These are phyloP conservation scores for Discostella pseudostelligera DNA, from an alignment of 108 stramenopile species.

Conservation along the genomic window DNA sequence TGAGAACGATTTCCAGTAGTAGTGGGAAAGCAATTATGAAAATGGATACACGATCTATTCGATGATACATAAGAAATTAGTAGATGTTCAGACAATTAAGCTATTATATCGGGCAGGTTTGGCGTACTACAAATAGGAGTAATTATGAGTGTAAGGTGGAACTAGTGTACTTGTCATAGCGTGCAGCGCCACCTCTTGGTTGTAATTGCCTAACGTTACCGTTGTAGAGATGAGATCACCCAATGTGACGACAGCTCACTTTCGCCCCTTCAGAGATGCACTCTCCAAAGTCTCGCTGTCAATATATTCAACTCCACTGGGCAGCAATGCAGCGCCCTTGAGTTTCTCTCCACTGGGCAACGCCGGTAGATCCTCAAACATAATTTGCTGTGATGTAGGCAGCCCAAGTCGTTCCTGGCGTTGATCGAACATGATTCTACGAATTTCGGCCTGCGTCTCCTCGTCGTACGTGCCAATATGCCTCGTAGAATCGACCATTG, in stretches of 20 bases:
- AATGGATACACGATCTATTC: no score
- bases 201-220: no score
- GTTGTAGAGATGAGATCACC: no score
- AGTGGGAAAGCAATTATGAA: no score
- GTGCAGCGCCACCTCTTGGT: no score
- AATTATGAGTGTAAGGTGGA: no score
- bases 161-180: no score
- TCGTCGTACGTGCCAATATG: constrained; percentile 78
- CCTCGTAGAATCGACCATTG: constrained; percentile 73
- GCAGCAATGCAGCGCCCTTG: constrained; percentile 37
- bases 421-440: constrained; percentile 83
- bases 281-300: constrained; percentile 58
- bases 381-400: constrained; percentile 58
- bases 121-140: no score
- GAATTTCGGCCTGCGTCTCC: constrained; percentile 73
- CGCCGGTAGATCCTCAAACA: constrained; percentile 15
- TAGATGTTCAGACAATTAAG: no score
- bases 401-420: constrained; percentile 63
- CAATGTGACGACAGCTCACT: background rate
- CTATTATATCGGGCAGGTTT: no score
- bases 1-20: constrained; percentile 10
- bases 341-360: constrained; percentile 1
- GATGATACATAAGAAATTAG: no score
- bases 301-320: constrained; percentile 76
- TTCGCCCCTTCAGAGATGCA: constrained; percentile 6